Base-by-base conservation (phyloP, 352 stramenopile genomes). In the Pythium sukuiense region DNA sequence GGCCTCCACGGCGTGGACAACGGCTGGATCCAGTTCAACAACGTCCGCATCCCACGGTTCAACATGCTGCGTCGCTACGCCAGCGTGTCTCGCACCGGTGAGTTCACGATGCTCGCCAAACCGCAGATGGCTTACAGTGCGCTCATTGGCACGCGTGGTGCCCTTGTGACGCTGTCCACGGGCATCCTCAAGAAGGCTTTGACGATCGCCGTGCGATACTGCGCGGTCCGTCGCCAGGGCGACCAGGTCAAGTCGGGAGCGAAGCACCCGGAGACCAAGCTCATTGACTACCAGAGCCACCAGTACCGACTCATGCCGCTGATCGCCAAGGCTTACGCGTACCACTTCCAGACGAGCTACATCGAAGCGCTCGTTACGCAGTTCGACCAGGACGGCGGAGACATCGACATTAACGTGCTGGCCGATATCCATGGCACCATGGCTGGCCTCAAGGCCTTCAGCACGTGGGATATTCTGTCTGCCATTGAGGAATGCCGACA, bases 401-500 rank as follows among this genome's bases (percentile, higher is more conserved):
- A 82, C 57, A 93, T 80, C 29, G 96, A 73, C 45, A 74, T 80
- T 24, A 72, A 71, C 20, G 64, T 91, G 30, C 81, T 99, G 16
- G 84, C 85, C 18, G 93, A 98, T 63, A 94, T 98, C 56, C 97
- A 99, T 78, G 95, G 95, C 13, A 95, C 92, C 1, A 97, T 95
- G 69, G 97, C 96, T 0, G 89, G 92, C 6, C 82, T 99, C 54
- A 99, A 99, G 79, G 97, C 93, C 11, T 97, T 97, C 58, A 90
- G 76, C 56, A 97, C 93, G 13, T 96, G 88, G 70, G 85, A 98
- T 62, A 87, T 95, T 6, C 77, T 88, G 63, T 69, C 73, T 61
- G 96, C 89, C 11, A 98, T 99, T 59, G 97, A 99, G 70, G 77
- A 90, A 61, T 98, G 92, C 63, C 90, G 97, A 35, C 97, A 98